Evolutionary conservation across 768 basidiomycete species (phyloP).

Genomic region (Lactarius trivialis): DNA sequence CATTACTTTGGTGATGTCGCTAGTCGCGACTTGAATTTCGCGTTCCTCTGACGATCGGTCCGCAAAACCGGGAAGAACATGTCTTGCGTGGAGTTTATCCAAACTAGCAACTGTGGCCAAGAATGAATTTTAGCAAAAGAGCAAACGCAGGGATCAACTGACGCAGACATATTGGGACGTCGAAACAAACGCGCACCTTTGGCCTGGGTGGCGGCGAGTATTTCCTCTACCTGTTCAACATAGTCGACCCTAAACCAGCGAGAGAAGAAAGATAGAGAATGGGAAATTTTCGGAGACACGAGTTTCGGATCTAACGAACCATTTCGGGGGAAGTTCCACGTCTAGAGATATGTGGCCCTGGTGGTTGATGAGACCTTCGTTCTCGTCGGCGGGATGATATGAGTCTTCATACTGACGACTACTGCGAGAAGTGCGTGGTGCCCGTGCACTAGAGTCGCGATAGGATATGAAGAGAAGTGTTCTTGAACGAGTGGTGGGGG

Average conservation of each 20-base stretch:
- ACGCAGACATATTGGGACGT: conserved; percentile 13
- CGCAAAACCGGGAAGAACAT: conserved; percentile 91
- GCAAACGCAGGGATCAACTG: conserved; percentile 19
- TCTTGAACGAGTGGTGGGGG: conserved; percentile 67
- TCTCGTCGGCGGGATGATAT: conserved; percentile 51
- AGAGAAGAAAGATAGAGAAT: conserved; percentile 3
- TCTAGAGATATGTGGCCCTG: conserved; percentile 47
- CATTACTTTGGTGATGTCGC: conserved; percentile 77
- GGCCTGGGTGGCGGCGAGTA: conserved; percentile 56
- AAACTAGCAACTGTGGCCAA: conserved; percentile 63
- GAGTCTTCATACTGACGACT: conserved; percentile 42
- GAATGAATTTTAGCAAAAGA: conserved; percentile 21
- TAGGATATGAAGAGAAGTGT: conserved; percentile 93
- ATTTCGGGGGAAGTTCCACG: conserved; percentile 72
- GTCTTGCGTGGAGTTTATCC: conserved; percentile 94
- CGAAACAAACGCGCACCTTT: conserved; percentile 59
- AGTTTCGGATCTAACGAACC: conserved; percentile 42
- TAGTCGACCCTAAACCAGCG: conserved; percentile 69
- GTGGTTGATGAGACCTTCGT: conserved; percentile 53
- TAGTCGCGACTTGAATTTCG: conserved; percentile 83
- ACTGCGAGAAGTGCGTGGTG: conserved; percentile 34
- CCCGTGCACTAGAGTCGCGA: conserved; percentile 65
- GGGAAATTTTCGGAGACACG: conserved; percentile 23
- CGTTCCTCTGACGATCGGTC: conserved; percentile 91
- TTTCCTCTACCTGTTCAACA: conserved; percentile 81